Evolutionary conservation across 148 eudicot species (phyloP).

Genomic region (Rhododendron molle): DNA sequence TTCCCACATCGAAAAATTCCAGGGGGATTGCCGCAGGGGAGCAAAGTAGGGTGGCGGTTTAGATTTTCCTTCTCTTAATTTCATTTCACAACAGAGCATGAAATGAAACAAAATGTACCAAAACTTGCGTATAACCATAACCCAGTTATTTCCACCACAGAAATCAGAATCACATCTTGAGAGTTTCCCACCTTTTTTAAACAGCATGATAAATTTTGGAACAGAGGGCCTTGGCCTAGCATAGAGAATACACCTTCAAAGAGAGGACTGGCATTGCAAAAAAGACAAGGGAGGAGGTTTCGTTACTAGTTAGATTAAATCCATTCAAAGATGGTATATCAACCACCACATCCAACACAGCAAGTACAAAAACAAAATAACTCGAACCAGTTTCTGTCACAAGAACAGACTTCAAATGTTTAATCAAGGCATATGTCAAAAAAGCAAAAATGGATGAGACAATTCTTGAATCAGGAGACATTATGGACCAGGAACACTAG

Average conservation of each 20-base stretch:
- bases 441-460: neutral
- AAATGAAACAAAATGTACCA: neutral
- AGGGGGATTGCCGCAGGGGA: neutral
- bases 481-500: constrained; percentile 15
- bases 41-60: neutral
- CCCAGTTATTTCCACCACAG: neutral
- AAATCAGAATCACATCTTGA: neutral
- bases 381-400: constrained; percentile 7
- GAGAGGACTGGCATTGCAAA: neutral
- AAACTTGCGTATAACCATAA: neutral
- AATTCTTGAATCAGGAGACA: neutral
- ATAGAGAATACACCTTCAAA: neutral
- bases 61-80: neutral
- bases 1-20: neutral
- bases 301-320: neutral
- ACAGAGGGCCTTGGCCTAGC: neutral
- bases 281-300: neutral
- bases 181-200: neutral
- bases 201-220: neutral
- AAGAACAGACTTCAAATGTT: neutral
- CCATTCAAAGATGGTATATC: neutral
- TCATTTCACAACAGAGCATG: neutral
- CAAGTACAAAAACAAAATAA: neutral
- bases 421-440: neutral
- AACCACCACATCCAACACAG: constrained; percentile 8